A percentile compares a stretch with the other conserved stretches of the same genome.
phyloP scores from a whole-genome alignment of 2,329 filamentous ascomycete genomes.

The Cadophora gregata region DNA sequence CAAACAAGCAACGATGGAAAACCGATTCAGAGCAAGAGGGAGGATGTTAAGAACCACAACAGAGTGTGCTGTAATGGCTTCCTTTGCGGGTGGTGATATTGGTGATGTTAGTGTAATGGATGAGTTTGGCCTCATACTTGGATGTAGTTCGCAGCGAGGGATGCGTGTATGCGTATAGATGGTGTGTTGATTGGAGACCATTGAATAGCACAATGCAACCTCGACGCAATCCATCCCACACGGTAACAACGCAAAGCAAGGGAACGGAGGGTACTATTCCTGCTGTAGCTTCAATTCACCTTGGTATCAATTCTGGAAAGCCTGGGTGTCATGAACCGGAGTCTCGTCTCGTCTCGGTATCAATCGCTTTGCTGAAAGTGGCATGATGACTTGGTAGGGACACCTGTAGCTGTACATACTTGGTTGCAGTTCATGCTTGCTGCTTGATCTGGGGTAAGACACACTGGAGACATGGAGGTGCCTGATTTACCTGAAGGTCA shows the following conservation, averaged over 20 bases:
- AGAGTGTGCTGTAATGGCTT: not conserved
- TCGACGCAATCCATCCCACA: not conserved
- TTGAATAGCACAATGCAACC: not conserved
- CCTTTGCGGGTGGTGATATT: not conserved
- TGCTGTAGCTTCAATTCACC: constrained; percentile 13
- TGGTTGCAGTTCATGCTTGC: not conserved
- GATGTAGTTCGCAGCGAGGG: constrained; percentile 10
- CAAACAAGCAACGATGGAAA: no score
- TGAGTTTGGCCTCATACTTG: constrained; percentile 3
- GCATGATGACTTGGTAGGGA: constrained; percentile 5
- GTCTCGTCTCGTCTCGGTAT: constrained; percentile 12
- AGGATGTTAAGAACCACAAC: not conserved
- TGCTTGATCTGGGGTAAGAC: not conserved
- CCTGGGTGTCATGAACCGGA: constrained; percentile 5
- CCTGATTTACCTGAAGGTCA: not conserved
- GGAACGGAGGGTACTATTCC: constrained; percentile 4
- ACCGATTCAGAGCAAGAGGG: constrained; percentile 2
- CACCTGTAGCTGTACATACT: not conserved
- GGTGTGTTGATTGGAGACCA: constrained; percentile 1
- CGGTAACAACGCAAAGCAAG: constrained; percentile 10
- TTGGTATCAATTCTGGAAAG: constrained; percentile 6
- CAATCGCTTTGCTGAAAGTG: not conserved
- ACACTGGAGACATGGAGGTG: not conserved
- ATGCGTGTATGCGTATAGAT: constrained; percentile 2
- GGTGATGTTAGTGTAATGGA: constrained; percentile 10